phyloP scores from a whole-genome alignment of 2,329 filamentous ascomycete genomes.

The Ascosphaera apis region DNA sequence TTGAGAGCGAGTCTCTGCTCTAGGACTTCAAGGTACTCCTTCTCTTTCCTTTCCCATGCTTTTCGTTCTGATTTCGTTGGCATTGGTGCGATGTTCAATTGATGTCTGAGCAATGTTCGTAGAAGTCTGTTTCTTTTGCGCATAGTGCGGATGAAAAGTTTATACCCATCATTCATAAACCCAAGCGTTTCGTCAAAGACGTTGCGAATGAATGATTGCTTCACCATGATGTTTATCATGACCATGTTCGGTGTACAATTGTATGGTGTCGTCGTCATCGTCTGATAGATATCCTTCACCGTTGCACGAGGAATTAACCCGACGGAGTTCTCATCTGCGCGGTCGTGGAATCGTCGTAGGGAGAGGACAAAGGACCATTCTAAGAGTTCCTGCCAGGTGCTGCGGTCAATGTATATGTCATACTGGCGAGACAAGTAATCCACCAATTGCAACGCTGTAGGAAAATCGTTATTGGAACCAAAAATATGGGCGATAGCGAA shows the following conservation, averaged over 20 bases:
- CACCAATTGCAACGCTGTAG: constrained; percentile 34
- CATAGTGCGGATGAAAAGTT: constrained; percentile 11
- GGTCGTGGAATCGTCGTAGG: constrained; percentile 15
- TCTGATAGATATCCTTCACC: constrained; percentile 32
- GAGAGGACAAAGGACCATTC: constrained; percentile 41
- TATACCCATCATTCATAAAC: constrained; percentile 12
- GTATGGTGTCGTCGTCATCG: constrained; percentile 36
- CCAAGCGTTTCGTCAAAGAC: constrained; percentile 8
- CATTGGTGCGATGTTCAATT: constrained; percentile 1
- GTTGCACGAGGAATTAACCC: constrained; percentile 19
- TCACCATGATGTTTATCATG: constrained; percentile 24
- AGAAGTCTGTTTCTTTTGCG: constrained; percentile 6
- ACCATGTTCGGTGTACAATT: constrained; percentile 32
- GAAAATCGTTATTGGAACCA: constrained; percentile 40
- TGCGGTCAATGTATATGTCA: constrained; percentile 29
- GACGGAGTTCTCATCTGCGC: constrained; percentile 8
- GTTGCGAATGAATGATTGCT: constrained; percentile 8
- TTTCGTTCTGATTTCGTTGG: neutral
- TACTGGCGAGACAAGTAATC: constrained; percentile 40
- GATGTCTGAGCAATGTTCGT: constrained; percentile 1
- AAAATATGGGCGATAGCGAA: constrained; percentile 45
- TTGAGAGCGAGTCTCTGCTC: no score
- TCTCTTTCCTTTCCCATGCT: neutral
- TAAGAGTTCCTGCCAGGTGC: constrained; percentile 44
- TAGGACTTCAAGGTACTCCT: neutral